These are phyloP conservation scores for Dendrobium huoshanense DNA, from an alignment of 106 monocot species.

Conservation along the genomic window DNA sequence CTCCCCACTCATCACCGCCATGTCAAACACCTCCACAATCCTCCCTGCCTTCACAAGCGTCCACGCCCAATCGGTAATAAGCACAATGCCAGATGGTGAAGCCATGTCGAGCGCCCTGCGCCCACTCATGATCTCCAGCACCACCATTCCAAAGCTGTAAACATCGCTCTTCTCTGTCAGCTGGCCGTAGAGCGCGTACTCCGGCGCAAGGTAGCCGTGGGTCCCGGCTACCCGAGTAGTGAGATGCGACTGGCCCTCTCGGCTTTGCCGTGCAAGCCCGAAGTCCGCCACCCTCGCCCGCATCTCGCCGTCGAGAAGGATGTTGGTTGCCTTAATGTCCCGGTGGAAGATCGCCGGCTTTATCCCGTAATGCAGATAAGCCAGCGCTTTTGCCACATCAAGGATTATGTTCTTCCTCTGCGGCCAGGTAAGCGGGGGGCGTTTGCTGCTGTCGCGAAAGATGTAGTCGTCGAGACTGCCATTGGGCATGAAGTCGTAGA, in stretches of 20 bases:
- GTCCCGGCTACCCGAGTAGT: conserved; percentile 72
- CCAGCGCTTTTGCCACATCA: conserved; percentile 66
- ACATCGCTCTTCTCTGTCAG: conserved; percentile 96
- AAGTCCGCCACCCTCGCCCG: conserved; percentile 76
- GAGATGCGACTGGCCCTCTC: conserved; percentile 67
- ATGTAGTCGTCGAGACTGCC: conserved; percentile 51
- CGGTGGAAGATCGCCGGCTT: conserved; percentile 77
- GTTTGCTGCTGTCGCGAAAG: conserved; percentile 11
- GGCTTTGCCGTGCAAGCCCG: conserved; percentile 48
- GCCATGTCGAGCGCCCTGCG: conserved; percentile 61
- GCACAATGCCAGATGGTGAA: conserved; percentile 23
- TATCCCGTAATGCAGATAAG: conserved; percentile 68
- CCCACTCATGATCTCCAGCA: conserved; percentile 81
- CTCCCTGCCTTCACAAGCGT: conserved; percentile 54
- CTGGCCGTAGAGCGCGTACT: conserved; percentile 94
- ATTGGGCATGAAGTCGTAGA: conserved; percentile 80
- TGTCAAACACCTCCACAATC: conserved; percentile 49
- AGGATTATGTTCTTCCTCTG: conserved; percentile 67
- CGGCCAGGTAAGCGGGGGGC: conserved; percentile 31
- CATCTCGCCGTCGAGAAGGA: conserved; percentile 63
- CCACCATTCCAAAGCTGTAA: conserved; percentile 76
- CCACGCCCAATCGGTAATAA: conserved; percentile 95
- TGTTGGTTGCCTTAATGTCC: conserved; percentile 87
- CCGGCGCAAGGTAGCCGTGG: conserved; percentile 71
- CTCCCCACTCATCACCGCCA: conserved; percentile 9